Evolutionary conservation across 2,329 filamentous ascomycete genomes (phyloP).

Genomic region (Arthrobotrys sinensis): DNA sequence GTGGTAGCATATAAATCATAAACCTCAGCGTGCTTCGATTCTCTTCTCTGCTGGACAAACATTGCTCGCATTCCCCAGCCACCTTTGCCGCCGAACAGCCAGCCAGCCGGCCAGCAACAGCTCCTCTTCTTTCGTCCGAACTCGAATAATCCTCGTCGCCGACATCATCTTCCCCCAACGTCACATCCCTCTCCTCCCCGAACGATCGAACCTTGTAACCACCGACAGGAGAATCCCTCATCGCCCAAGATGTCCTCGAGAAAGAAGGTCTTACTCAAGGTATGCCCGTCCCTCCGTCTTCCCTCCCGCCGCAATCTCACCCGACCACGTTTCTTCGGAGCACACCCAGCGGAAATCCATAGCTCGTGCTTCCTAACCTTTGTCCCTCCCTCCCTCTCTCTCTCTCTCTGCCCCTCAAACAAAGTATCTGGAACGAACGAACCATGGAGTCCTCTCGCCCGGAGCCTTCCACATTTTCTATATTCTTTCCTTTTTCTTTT

Average conservation of each 20-base stretch:
- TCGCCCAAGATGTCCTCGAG: conserved; percentile 77
- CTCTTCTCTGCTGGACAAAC: conserved; percentile 29
- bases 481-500: background rate
- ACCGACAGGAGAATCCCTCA: conserved; percentile 1
- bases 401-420: background rate
- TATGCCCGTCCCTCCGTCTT: conserved; percentile 68
- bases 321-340: conserved; percentile 31
- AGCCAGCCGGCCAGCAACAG: conserved; percentile 8
- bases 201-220: background rate
- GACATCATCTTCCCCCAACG: background rate
- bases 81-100: conserved; percentile 38
- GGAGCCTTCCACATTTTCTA: conserved; percentile 31
- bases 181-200: background rate
- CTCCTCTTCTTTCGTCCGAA: conserved; percentile 32
- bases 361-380: conserved; percentile 19
- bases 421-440: background rate
- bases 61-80: conserved; percentile 46
- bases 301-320: conserved; percentile 37
- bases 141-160: conserved; percentile 29
- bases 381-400: conserved; percentile 11
- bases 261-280: conserved; percentile 94
- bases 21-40: background rate
- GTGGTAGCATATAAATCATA: background rate
- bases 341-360: background rate
- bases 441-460: conserved; percentile 58